phyloP scores from a whole-genome alignment of 1,284 basidiomycete species.

The Sporisorium reilianum region DNA sequence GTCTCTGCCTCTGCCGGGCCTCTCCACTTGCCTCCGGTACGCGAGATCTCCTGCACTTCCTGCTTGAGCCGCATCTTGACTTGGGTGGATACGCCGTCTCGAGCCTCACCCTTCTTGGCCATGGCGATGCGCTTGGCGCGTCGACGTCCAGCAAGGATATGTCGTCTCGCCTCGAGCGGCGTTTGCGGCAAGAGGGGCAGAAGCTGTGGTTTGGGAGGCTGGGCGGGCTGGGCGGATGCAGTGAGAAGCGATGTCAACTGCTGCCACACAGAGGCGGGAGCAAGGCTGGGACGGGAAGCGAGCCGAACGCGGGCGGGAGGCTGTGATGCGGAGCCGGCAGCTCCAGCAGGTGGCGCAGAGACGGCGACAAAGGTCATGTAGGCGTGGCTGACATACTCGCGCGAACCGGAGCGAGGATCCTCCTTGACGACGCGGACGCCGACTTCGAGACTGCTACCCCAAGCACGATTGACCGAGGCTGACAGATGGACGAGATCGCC shows the following conservation, averaged over 20 bases:
- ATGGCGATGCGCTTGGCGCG: slow-evolving; percentile 66
- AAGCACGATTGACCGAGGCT: slow-evolving; percentile 69
- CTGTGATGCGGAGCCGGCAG: slow-evolving; percentile 14
- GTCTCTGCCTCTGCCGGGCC: slow-evolving; percentile 31
- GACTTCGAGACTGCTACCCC: slow-evolving; percentile 69
- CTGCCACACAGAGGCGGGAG: slow-evolving; percentile 25
- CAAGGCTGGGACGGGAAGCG: slow-evolving; percentile 33
- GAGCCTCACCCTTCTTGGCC: slow-evolving; percentile 48
- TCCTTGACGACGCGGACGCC: slow-evolving; percentile 69
- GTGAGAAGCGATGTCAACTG: slow-evolving; percentile 18
- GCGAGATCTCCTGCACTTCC: slow-evolving; percentile 53
- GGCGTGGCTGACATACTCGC: slow-evolving; percentile 69
- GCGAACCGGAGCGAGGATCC: slow-evolving; percentile 49
- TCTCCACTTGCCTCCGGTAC: slow-evolving; percentile 37
- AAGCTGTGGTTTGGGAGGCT: slow-evolving; percentile 53
- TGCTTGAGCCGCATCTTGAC: slow-evolving; percentile 55
- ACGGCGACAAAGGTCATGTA: slow-evolving; percentile 70
- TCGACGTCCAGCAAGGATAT: slow-evolving; percentile 69
- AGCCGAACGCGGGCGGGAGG: slow-evolving; percentile 49
- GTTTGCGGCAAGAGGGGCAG: slow-evolving; percentile 62
- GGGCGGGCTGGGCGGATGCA: slow-evolving; percentile 3
- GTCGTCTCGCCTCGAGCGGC: slow-evolving; percentile 68
- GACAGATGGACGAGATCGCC: slow-evolving; percentile 66
- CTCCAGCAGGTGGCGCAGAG: slow-evolving; percentile 11
- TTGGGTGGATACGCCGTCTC: slow-evolving; percentile 51